phyloP scores from a whole-genome alignment of 2,329 filamentous ascomycete species.

The Calonectria leucothoes region DNA sequence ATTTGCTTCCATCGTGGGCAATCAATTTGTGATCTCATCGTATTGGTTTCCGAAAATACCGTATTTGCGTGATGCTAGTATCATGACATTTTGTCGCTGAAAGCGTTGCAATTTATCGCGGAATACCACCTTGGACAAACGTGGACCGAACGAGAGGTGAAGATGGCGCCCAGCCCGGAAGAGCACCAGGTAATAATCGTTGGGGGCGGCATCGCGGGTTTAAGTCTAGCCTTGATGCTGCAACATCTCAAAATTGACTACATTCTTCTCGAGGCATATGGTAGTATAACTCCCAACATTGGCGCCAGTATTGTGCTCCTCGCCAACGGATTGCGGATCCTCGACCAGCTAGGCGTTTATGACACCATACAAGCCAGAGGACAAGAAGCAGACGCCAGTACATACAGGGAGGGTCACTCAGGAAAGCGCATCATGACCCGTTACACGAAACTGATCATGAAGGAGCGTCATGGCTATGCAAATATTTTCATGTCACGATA shows the following conservation, averaged over 20 bases:
- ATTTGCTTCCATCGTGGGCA: background rate
- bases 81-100: background rate
- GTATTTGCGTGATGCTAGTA: background rate
- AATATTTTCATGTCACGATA: background rate
- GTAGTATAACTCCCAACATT: background rate
- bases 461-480: background rate
- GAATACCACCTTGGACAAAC: background rate
- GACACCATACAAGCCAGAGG: background rate
- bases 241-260: background rate
- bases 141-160: background rate
- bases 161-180: background rate
- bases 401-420: background rate
- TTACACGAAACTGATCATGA: background rate
- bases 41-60: background rate
- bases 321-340: background rate
- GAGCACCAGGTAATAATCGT: background rate
- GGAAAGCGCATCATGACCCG: background rate
- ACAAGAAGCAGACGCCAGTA: background rate
- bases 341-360: background rate
- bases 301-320: background rate
- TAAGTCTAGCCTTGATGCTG: background rate
- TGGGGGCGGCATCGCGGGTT: background rate
- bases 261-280: background rate
- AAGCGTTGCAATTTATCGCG: background rate
- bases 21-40: background rate